Evolutionary conservation across 768 basidiomycete species (phyloP), one percentile per base, ranked within the genome.

Genomic region (Russula sp.): DNA sequence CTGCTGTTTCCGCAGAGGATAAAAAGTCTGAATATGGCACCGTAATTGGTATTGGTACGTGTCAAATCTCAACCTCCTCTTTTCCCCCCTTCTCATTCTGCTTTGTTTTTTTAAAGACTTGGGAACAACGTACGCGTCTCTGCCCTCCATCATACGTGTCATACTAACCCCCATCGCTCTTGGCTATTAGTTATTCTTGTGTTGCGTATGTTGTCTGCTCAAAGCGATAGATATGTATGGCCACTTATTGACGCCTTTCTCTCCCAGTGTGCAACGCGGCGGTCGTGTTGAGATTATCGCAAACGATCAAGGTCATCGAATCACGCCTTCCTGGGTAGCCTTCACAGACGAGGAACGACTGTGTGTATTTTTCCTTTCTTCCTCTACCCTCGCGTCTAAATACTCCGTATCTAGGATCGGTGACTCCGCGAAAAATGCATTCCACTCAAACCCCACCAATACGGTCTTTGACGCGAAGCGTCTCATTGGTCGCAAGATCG

Each of bases 391-490:
- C 58, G 13, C 51, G 34, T 52, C 5, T 18, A 27, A 27, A 27
- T 16, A 55, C n/a, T 14, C 14, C 48, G 6, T 60, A 63, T 62
- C 56, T 39, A 80, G 75, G 72, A 90, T 99, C 70, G 96, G 97
- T 71, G 96, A 99, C 75, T 83, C 86, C 63, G 96, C 96, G 49
- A 99, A 99, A 80, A 98, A 99, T 73, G 93, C 94, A 35, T 93
- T 86, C 78, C 87, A 92, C 75, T 81, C 89, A 50, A 93, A 98
- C 77, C 93, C 96, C 20, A 70, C 82, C 68, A 98, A 98, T 78
- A 97, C 94, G 10, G 89, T 97, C 61, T 98, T 97, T 70, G 94
- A 97, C 75, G 94, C 94, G 61, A 98, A 97, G 73, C 92, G 94
- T 76, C 84, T 96, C 68, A 94, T 95, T 71, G 92, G 94, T 70